Conservation (phyloP, 176 grass and related monocot genomes). For the sorghum (Sorghum bicolor) region DNA sequence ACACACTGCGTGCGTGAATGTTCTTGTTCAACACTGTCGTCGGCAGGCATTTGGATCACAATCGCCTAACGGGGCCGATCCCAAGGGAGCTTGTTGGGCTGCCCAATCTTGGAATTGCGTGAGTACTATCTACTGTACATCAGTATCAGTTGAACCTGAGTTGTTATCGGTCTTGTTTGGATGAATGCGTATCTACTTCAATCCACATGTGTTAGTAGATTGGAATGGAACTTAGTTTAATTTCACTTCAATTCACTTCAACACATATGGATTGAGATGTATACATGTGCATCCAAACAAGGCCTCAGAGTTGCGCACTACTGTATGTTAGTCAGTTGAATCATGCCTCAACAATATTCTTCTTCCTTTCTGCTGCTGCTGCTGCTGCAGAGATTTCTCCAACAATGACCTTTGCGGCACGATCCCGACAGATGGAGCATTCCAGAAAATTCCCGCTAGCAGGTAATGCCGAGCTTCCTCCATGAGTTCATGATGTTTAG, state of each 20-base stretch:
- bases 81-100: constrained; percentile 56
- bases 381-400: constrained; percentile 57
- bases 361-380: neutral
- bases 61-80: constrained; percentile 65
- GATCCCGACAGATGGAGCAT: constrained; percentile 61
- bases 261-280: too few relatives aligned
- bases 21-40: neutral
- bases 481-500: neutral
- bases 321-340: neutral
- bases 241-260: too few relatives aligned
- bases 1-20: neutral
- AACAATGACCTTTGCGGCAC: constrained; percentile 73
- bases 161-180: too few relatives aligned
- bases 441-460: constrained; percentile 35
- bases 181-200: too few relatives aligned
- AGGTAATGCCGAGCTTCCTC: constrained; percentile 41
- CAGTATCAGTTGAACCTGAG: too few relatives aligned
- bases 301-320: too few relatives aligned
- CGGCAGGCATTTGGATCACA: constrained; percentile 54
- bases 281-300: too few relatives aligned
- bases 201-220: too few relatives aligned
- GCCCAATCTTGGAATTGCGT: constrained; percentile 40
- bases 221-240: too few relatives aligned
- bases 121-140: constrained; percentile 22
- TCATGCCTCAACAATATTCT: neutral